Evolutionary conservation across 805 yeast species (phyloP), one percentile per base, ranked within the genome.

Genomic region (Suhomyces pyralidae): DNA sequence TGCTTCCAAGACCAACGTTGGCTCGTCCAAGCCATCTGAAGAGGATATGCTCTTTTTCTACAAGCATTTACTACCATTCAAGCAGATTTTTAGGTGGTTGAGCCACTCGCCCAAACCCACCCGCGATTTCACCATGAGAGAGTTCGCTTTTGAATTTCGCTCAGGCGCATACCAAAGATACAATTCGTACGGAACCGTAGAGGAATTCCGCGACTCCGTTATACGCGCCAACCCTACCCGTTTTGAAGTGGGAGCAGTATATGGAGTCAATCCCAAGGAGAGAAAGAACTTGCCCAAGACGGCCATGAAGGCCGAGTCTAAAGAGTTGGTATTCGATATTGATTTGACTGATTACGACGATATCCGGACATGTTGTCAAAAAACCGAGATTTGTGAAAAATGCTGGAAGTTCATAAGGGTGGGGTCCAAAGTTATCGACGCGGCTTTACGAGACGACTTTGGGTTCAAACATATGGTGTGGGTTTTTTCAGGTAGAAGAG

Each of bases 401-500:
- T 94, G 99, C 74, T 94, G 99, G 99, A 85, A 82, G 55, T 94
- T 92, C 65, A 89, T 94, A 54, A 84, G 86, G 19, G 82, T 92
- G 24, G 97, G 97, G 1, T 82, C 91, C 53, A 81, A 83, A 61
- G 82, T 92, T 46, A 73, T 94, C 54, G 89, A 88, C 55, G 64
- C 68, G 1, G 86, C 96, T 0, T 76, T 94, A 49, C 73, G 82
- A 49, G 90, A 90, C 48, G 98, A 93, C 68, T 94, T 94, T 69
- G 98, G 97, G 0, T 92, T 89, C 67, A 73, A 83, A 54, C 85
- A 90, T 68, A 76, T 90, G 64, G 76, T 94, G 48, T 94, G 98
- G 98, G 97, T 93, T 4, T 94, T 90, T 65, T 90, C 97, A 0
- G 99, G 99, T 46, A 87, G 99, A 77, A 88, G 99, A 81, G 99